Evolutionary conservation across 1,284 basidiomycete genomes (phyloP), one percentile per base, ranked within the genome.

Genomic region (Schizopora paradoxa): DNA sequence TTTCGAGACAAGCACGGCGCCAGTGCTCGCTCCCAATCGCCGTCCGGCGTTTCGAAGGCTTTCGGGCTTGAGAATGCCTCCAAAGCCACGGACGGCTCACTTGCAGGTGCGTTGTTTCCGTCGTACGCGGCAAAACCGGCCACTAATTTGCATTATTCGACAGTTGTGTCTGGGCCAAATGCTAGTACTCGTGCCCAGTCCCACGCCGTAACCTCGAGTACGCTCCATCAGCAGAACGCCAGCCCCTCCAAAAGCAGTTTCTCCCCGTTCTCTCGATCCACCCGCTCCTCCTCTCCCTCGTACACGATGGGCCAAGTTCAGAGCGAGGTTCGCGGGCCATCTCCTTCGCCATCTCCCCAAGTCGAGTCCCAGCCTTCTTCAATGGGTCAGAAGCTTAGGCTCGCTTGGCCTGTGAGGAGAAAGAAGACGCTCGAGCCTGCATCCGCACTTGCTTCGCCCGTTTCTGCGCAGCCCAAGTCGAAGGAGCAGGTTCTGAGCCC

Each of bases 341-440:
- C 47, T n/a, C 31, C 32, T 19, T 43, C 37, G 26, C 28, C 19
- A 16, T 10, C 33, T 11, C 31, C 43, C 28, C 19, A 26, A 10
- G 16, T 36, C 27, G 35, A 16, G 22, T n/a, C 41, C 16, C 37
- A 26, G 4, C 41, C 35, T 6, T 41, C 40, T 8, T 14, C 47
- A 41, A n/a, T n/a, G n/a, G n/a, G n/a, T n/a, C 42, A 39, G 36
- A 50, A 23, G 16, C 33, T n/a, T 22, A 50, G 34, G 44, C 46
- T 50, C 38, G 32, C 27, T 27, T 50, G 48, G 48, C 48, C 48
- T 2, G 48, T 43, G 4, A 38, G 48, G 5, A 45, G 48, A 36
- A 50, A 50, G 25, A 50, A 50, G 39, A 25, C 35, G 23, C 7
- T 36, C 3, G 25, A 28, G 26, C 22, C 34, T 26, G 11, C 27